Evolutionary conservation across 2,329 filamentous ascomycete species (phyloP), one percentile per base, ranked within the genome.

Genomic region (Juglanconis oblonga): DNA sequence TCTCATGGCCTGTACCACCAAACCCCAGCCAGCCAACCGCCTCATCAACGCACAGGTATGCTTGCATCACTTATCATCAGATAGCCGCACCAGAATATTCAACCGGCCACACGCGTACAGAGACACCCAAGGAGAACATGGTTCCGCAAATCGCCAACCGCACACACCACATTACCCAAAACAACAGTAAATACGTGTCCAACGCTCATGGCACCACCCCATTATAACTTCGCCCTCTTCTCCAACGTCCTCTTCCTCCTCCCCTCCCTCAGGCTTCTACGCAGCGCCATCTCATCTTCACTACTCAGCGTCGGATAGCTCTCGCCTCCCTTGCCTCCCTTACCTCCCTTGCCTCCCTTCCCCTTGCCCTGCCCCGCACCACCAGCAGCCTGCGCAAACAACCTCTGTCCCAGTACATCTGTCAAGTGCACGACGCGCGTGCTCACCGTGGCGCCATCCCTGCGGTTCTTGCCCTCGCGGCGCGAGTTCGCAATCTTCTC

Each of bases 391-490:
- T 83, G 81, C 44, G 81, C 82, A 74, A 91, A 97, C 24, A 98
- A 72, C 61, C 81, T 80, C 55, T 78, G 74, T 0, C 92, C 93
- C 9, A 97, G 81, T 51, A 82, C 74, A 69, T 96, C 92, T 8
- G 90, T 88, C 66, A 98, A 80, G 6, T 81, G 79, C 42, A 98
- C 74, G 10, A 99, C 94, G 24, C 95, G 82, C 11, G 84, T 90
- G 67, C 88, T 90, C 3, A 98, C 93, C 0, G 92, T 97, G 1
- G 89, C 90, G 11, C 93, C 93, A 72, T 99, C 95, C n/a, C 94
- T 83, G 29, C 95, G 81, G 72, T 98, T 97, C 84, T 98, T 99
- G 8, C 95, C 95, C 77, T 98, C 95, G 48, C 94, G 82, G 36
- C 95, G 81, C 49, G 87, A 90, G 53, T 86, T 82, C 7, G 92